These are phyloP conservation scores for Drechslera avenae DNA, from an alignment of 2,329 filamentous ascomycete genomes.

Conservation along the genomic window DNA sequence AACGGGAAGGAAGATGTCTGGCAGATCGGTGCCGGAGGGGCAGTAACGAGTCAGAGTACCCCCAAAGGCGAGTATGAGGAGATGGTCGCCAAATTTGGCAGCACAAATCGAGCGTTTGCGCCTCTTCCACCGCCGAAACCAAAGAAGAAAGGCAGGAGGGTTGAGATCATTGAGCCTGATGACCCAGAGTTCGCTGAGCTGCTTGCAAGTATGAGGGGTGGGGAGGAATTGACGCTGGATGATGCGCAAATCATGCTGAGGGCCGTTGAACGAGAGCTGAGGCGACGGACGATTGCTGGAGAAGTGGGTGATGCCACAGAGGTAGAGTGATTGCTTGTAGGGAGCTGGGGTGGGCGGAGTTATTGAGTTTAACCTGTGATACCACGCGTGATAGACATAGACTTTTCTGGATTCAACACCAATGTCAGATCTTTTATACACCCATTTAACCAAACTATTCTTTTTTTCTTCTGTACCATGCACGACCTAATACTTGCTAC, in stretches of 20 bases:
- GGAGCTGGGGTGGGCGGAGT: slow-evolving; percentile 6
- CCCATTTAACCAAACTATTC: background rate
- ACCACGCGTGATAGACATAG: slow-evolving; percentile 22
- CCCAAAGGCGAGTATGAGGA: slow-evolving; percentile 83
- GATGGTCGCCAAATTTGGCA: slow-evolving; percentile 64
- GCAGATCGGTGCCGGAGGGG: slow-evolving; percentile 88
- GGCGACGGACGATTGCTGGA: slow-evolving; percentile 10
- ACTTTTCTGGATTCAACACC: slow-evolving; percentile 27
- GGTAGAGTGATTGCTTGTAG: slow-evolving; percentile 5
- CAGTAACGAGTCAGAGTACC: slow-evolving; percentile 83
- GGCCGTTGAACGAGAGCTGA: slow-evolving; percentile 21
- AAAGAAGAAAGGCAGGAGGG: slow-evolving; percentile 13
- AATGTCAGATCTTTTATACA: background rate
- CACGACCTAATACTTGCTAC: too few relatives aligned
- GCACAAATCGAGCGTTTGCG: slow-evolving; percentile 39
- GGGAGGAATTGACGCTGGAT: slow-evolving; percentile 21
- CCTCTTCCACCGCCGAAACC: slow-evolving; percentile 19
- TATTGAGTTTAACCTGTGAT: slow-evolving; percentile 22
- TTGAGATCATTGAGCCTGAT: slow-evolving; percentile 26
- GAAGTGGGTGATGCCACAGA: slow-evolving; percentile 6
- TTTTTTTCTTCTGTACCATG: too few relatives aligned
- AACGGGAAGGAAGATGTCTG: slow-evolving; percentile 62
- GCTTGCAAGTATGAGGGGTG: slow-evolving; percentile 22
- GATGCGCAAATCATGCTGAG: slow-evolving; percentile 28
- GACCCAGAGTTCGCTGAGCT: slow-evolving; percentile 28